Base-by-base conservation (phyloP, 2,329 filamentous ascomycete species). In the Pezicula radicicola region DNA sequence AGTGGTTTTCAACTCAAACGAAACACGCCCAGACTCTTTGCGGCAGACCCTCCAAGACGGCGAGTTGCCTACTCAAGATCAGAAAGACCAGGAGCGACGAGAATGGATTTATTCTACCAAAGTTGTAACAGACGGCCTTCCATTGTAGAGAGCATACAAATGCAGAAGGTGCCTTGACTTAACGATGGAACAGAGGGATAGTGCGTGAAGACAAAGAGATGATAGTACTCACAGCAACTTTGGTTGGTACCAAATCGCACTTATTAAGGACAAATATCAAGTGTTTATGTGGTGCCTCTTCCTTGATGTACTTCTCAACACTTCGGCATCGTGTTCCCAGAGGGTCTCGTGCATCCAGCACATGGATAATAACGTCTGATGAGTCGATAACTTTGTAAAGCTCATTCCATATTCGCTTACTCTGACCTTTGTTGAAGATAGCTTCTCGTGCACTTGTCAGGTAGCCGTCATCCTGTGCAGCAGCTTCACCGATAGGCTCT, bases 1-100 rank as follows among this genome's bases (percentile, higher is more conserved):
- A 83, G 81, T 82, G 84, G 83, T 78, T 78, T 88, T 97, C 94
- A 97, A 97, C 94, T 97, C 93, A 91, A 88, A 90, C 85, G 86
- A 88, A 87, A 87, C 90, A 94, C 79, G 74, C 81, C 79, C 80
- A 62, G 59, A 61, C 65, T 68, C 65, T 83, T 85, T 84, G 78
- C 79, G 88, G 91, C 79, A 76, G 75, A 81, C 75, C 60, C 75
- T 79, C 89, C 94, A 97, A 91, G 85, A 97, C 92, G 91, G 89
- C 79, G 81, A 65, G 77, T 79, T 77, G 76, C 87, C 88, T 85
- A 81, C 79, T 83, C 78, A 72, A 72, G 71, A 74, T 79, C 82
- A 83, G 76, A 83, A 33, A 81, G 74, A 79, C 78, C 76, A 71
- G 74, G 75, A 65, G 62, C 65, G 66, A 79, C 83, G 87, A 88